These are phyloP conservation scores for Penicillium cataractarum DNA, from an alignment of 495 filamentous ascomycete species.

Conservation along the genomic window DNA sequence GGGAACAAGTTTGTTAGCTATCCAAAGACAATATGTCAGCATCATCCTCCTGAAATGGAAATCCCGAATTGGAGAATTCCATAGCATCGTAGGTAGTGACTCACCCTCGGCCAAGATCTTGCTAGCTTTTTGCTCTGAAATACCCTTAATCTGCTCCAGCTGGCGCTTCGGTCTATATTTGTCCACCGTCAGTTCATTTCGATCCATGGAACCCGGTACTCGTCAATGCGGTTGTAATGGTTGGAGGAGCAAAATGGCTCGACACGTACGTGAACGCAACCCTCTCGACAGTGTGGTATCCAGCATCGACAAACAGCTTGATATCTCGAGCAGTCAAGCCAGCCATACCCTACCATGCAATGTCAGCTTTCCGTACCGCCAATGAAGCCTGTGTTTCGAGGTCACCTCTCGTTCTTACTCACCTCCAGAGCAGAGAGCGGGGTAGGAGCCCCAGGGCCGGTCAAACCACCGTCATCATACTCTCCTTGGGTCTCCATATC, in stretches of 20 bases:
- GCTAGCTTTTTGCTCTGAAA: slow-evolving; percentile 92
- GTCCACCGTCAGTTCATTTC: slow-evolving; percentile 6
- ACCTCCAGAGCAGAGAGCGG: slow-evolving; percentile 91
- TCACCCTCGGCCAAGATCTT: slow-evolving; percentile 92
- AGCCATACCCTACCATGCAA: slow-evolving; percentile 61
- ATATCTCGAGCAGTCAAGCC: slow-evolving; percentile 94
- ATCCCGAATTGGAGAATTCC: slow-evolving; percentile 21
- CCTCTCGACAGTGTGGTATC: slow-evolving; percentile 91
- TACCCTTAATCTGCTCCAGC: slow-evolving; percentile 93
- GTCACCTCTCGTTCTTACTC: slow-evolving; percentile 20
- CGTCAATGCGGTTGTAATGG: background rate
- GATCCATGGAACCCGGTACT: background rate
- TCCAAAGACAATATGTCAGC: slow-evolving; percentile 5
- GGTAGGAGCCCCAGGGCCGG: slow-evolving; percentile 90
- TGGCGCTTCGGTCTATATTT: slow-evolving; percentile 68
- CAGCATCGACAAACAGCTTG: slow-evolving; percentile 87
- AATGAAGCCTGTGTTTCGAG: background rate
- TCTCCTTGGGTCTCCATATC: slow-evolving; percentile 63
- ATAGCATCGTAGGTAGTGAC: slow-evolving; percentile 14
- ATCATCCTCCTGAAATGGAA: slow-evolving; percentile 1
- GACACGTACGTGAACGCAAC: slow-evolving; percentile 81
- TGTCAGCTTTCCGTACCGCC: background rate
- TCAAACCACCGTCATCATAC: slow-evolving; percentile 63
- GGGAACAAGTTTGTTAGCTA: slow-evolving; percentile 92
- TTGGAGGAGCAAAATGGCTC: background rate